Base-by-base conservation (phyloP, 2,329 filamentous ascomycete species). In the Trichoderma breve region DNA sequence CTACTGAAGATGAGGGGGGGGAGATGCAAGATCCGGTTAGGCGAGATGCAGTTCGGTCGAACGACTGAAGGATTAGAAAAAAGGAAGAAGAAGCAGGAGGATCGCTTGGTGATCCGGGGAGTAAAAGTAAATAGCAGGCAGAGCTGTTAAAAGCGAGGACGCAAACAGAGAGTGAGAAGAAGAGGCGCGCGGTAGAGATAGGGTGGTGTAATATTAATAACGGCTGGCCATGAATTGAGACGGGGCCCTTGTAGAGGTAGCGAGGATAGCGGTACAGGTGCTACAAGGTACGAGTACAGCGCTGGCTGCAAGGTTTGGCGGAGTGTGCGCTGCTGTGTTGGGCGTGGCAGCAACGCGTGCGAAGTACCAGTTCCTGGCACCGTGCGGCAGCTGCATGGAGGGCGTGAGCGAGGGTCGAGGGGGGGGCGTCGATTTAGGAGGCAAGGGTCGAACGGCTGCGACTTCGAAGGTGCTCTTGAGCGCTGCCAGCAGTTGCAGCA, bases 151-250 rank as follows among this genome's bases (percentile, higher is more conserved):
- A 57, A 53, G 60, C 68, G 58, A 71, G 57, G 39, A 62, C 66
- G 66, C 55, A 70, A 70, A 70, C 55, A 53, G 57, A 53, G 60
- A 64, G 68, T 15, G 43, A 32, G 43, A 61, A 21, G 39, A 26
- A 26, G 34, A 71, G 68, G 60, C 58, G 58, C 43, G 58, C 30
- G 32, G 30, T 30, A 47, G 60, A 51, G 60, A 51, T 43, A 70
- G 68, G 68, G 58, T 70, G 68, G 60, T 70, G 68, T 71, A 70
- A 63, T 71, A 71, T 71, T 71, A 71, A 71, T 71, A 71, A 47
- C 47, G 47, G 47, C 47, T 24, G 51, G 32, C 43, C 47, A 28
- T 53, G 15, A 70, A 62, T 70, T 51, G 36, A 53, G 36, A 51
- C 28, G 12, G 39, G 57, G 64, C 34, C 51, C 55, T 43, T 53